phyloP scores from a whole-genome alignment of 768 basidiomycete genomes.

The Asterophora lycoperdoides region DNA sequence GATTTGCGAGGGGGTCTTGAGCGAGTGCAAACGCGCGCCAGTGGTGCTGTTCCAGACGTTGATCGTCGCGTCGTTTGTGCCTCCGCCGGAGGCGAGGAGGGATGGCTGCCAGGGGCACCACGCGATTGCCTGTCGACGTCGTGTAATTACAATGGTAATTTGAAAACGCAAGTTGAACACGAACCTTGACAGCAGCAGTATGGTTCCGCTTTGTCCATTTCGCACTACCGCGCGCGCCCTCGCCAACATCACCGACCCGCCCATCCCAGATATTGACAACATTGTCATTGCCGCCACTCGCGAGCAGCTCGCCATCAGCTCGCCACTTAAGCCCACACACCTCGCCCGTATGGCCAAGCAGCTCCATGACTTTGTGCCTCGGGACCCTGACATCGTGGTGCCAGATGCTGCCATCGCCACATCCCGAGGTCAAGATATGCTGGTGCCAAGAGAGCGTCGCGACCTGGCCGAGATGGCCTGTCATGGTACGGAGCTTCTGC shows the following conservation, averaged over 20 bases:
- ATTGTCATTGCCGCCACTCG: conserved; percentile 96
- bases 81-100: conserved; percentile 89
- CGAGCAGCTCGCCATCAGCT: conserved; percentile 81
- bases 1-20: conserved; percentile 86
- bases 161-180: conserved; percentile 1
- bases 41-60: conserved; percentile 92
- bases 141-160: background rate
- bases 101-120: conserved; percentile 98
- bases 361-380: conserved; percentile 84
- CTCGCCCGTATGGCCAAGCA: conserved; percentile 87
- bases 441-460: conserved; percentile 84
- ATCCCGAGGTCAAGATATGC: conserved; percentile 83
- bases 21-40: conserved; percentile 83
- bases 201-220: conserved; percentile 93
- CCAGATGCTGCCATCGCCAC: conserved; percentile 92
- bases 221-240: conserved; percentile 52
- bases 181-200: conserved; percentile 78
- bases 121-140: conserved; percentile 65
- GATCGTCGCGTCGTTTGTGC: conserved; percentile 88
- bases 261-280: conserved; percentile 98
- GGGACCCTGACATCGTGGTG: conserved; percentile 92
- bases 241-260: conserved; percentile 54
- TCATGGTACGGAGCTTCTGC: conserved; percentile 86
- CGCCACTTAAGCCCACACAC: conserved; percentile 93
- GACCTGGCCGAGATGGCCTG: conserved; percentile 78